A percentile compares a stretch with the other conserved stretches of the same genome.
These are phyloP conservation scores for Striga asiatica DNA, from an alignment of 257 asterid genomes.

Conservation along the genomic window DNA sequence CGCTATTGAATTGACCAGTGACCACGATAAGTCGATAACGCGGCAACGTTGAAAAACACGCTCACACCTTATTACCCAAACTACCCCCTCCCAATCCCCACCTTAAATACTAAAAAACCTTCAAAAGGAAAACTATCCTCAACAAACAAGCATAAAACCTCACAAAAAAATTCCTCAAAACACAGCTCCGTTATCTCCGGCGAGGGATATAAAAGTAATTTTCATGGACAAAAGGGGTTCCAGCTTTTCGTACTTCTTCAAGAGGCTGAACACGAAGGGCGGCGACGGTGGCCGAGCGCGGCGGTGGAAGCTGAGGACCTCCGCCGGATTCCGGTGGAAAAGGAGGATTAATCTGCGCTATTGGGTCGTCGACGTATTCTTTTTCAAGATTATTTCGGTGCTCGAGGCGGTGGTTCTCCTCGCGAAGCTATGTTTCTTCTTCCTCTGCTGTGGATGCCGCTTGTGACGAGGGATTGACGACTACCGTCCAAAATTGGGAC, in stretches of 20 bases:
- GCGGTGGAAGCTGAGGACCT: constrained; percentile 39
- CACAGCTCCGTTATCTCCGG: not conserved
- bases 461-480: too few species aligned
- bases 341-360: constrained; percentile 30
- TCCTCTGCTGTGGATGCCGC: constrained; percentile 69
- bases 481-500: too few species aligned
- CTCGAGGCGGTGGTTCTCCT: constrained; percentile 53
- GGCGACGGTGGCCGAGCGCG: constrained; percentile 16
- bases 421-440: constrained; percentile 52
- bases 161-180: not conserved
- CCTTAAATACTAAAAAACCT: constrained; percentile 25
- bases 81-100: too few species aligned
- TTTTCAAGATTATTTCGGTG: constrained; percentile 49
- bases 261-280: constrained; percentile 34
- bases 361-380: constrained; percentile 49
- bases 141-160: not conserved
- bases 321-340: constrained; percentile 62
- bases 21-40: too few species aligned
- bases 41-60: too few species aligned
- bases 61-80: too few species aligned
- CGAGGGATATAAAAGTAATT: not conserved
- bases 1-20: too few species aligned
- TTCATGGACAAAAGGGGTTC: constrained; percentile 26
- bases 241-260: constrained; percentile 32
- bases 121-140: not conserved